Base-by-base conservation (phyloP, 2,329 filamentous ascomycete genomes). In the Talaromyces verruculosus region DNA sequence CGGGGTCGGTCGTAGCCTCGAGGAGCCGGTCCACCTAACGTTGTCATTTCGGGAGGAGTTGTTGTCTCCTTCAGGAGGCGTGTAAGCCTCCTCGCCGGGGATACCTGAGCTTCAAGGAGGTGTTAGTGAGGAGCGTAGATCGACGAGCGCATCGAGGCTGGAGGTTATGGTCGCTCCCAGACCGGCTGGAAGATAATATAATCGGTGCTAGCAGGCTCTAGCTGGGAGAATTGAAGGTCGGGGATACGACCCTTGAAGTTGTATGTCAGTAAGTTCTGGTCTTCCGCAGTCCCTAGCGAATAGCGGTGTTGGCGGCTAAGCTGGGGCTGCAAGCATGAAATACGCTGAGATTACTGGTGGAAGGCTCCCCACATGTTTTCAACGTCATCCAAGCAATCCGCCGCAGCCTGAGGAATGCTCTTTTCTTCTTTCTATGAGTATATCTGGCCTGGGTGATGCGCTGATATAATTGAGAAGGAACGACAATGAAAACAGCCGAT, bases 11-110 rank as follows among this genome's bases (percentile, higher is more conserved):
- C 72, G 65, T 75, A 73, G 10, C 72, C 76, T 49, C 77, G 75
- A 55, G 75, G 69, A 65, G 75, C 76, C 62, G 79, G 73, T 60
- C 73, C 72, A 65, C 73, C 78, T 77, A 79, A 79, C n/a, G 65
- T 76, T 67, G 68, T 49, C 55, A 53, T 66, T 63, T 65, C 64
- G 63, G 67, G 69, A 69, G 66, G 22, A 41, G 37, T 60, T 43
- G 37, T 60, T 43, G 39, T 65, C 64, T 74, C 70, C 72, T 68
- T 73, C 68, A 71, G 70, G 65, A 66, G 65, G 70, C 51, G 61
- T 64, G 57, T 66, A 68, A 68, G 72, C 71, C 72, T 76, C 70
- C 70, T 72, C 73, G 69, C 62, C n/a, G 60, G 30, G 33, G 35
- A 28, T 37, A 41, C 15, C 47, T 33, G 68, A 61, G 62, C 49